Evolutionary conservation across 495 filamentous ascomycete genomes (phyloP).

Genomic region (Neurospora sp.): DNA sequence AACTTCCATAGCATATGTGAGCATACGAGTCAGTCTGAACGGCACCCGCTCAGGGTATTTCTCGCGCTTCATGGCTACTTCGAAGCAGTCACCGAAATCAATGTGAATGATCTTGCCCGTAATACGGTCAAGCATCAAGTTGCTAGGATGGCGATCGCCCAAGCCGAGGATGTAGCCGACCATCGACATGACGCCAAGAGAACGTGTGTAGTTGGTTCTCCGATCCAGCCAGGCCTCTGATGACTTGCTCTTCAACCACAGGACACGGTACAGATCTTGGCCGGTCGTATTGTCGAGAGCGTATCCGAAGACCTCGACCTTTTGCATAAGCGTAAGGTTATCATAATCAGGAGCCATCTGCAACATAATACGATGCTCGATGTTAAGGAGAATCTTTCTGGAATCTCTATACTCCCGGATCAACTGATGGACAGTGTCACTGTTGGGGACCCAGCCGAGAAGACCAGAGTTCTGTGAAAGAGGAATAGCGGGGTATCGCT

Average conservation of each 20-base stretch:
- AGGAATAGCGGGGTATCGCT: slow-evolving; percentile 88
- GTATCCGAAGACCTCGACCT: slow-evolving; percentile 98
- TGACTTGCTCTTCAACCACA: slow-evolving; percentile 97
- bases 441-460: slow-evolving; percentile 95
- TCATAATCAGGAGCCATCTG: slow-evolving; percentile 99
- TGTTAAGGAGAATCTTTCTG: slow-evolving; percentile 93
- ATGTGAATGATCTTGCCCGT: slow-evolving; percentile 97
- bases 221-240: slow-evolving; percentile 96
- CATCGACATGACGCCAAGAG: slow-evolving; percentile 99
- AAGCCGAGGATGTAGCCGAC: slow-evolving; percentile 96
- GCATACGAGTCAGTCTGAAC: slow-evolving; percentile 94
- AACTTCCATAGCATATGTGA: slow-evolving; percentile 99
- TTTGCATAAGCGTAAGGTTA: slow-evolving; percentile 97
- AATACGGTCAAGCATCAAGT: slow-evolving; percentile 89
- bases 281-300: slow-evolving; percentile 98
- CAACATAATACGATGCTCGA: slow-evolving; percentile 98
- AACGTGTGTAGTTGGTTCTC: slow-evolving; percentile 94
- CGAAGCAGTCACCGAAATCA: slow-evolving; percentile 98
- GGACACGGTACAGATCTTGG: slow-evolving; percentile 92
- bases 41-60: slow-evolving; percentile 97
- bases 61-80: slow-evolving; percentile 98
- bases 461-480: slow-evolving; percentile 93
- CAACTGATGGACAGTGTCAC: slow-evolving; percentile 88
- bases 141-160: slow-evolving; percentile 92
- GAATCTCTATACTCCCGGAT: slow-evolving; percentile 97